These are phyloP conservation scores for Ambrosia hybrid DNA, from an alignment of 140 eudicot species.

Conservation along the genomic window DNA sequence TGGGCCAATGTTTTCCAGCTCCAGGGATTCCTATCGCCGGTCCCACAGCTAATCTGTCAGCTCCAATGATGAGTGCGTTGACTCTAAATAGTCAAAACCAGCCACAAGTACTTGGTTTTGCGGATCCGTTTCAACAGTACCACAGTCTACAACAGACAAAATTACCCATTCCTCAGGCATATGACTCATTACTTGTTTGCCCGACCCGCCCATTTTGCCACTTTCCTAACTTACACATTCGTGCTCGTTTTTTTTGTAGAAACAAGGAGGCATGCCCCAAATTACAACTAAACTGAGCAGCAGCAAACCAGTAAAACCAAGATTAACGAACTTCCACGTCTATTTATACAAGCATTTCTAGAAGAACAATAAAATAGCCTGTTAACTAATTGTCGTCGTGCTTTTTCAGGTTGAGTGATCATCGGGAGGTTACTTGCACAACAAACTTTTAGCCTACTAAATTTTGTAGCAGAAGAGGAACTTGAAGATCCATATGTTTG, in stretches of 20 bases:
- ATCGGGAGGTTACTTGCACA: slow-evolving; percentile 13
- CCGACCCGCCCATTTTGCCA: background rate
- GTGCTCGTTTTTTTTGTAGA: slow-evolving; percentile 25
- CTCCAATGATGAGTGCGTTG: slow-evolving; percentile 34
- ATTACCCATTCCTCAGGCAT: slow-evolving; percentile 46
- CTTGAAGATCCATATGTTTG: slow-evolving; percentile 20
- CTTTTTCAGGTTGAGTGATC: slow-evolving; percentile 47
- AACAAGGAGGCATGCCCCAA: slow-evolving; percentile 47
- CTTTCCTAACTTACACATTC: background rate
- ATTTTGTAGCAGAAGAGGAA: slow-evolving; percentile 42
- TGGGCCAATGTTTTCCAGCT: slow-evolving; percentile 49
- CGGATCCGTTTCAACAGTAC: slow-evolving; percentile 61
- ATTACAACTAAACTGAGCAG: slow-evolving; percentile 42
- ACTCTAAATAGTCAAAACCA: slow-evolving; percentile 41
- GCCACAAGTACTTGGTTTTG: slow-evolving; percentile 37
- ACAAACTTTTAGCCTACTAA: slow-evolving; percentile 36
- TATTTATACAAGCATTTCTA: background rate
- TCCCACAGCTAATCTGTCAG: slow-evolving; percentile 34
- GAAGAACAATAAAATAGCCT: background rate
- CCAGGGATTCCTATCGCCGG: slow-evolving; percentile 38
- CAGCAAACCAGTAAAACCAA: slow-evolving; percentile 39
- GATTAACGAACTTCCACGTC: background rate
- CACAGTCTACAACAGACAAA: slow-evolving; percentile 50
- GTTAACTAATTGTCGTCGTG: background rate
- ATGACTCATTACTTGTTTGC: background rate